phyloP scores from a whole-genome alignment of 495 filamentous ascomycete genomes.

The Aspergillus coremiiformis region DNA sequence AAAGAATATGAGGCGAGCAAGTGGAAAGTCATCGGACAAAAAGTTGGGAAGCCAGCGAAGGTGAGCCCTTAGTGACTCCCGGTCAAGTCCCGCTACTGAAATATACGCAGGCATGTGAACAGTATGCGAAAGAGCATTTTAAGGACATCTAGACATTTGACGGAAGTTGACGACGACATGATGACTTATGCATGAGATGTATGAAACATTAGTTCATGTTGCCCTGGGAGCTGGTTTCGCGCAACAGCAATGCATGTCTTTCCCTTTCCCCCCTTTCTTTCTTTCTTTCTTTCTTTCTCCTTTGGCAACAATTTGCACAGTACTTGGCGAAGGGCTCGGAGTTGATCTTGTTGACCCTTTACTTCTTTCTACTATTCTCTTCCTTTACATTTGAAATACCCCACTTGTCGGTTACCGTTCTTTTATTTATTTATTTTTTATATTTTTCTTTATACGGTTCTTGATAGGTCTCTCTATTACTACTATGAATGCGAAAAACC shows the following conservation, averaged over 20 bases:
- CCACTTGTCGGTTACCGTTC: neutral
- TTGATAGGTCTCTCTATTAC: neutral
- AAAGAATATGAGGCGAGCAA: conserved; percentile 98
- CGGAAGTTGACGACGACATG: conserved; percentile 37
- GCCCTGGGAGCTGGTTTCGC: neutral
- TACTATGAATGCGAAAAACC: neutral
- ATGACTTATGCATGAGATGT: conserved; percentile 25
- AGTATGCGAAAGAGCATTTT: conserved; percentile 97
- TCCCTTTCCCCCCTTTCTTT: too few relatives aligned
- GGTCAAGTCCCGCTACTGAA: neutral
- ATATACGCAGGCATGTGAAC: conserved; percentile 74
- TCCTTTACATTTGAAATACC: conserved; percentile 8
- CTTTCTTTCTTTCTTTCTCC: neutral
- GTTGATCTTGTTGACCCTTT: conserved; percentile 25
- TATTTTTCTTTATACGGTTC: too few relatives aligned
- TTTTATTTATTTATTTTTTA: too few relatives aligned
- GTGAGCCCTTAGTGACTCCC: conserved; percentile 36
- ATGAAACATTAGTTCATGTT: conserved; percentile 33
- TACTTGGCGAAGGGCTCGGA: conserved; percentile 17
- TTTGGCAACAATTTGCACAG: conserved; percentile 13
- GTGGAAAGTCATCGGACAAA: conserved; percentile 94
- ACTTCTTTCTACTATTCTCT: conserved; percentile 20
- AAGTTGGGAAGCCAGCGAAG: conserved; percentile 97
- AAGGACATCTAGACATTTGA: conserved; percentile 41
- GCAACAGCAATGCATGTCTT: neutral